These are phyloP conservation scores for Cytidiella melzeri DNA, from an alignment of 768 basidiomycete species.

Conservation along the genomic window DNA sequence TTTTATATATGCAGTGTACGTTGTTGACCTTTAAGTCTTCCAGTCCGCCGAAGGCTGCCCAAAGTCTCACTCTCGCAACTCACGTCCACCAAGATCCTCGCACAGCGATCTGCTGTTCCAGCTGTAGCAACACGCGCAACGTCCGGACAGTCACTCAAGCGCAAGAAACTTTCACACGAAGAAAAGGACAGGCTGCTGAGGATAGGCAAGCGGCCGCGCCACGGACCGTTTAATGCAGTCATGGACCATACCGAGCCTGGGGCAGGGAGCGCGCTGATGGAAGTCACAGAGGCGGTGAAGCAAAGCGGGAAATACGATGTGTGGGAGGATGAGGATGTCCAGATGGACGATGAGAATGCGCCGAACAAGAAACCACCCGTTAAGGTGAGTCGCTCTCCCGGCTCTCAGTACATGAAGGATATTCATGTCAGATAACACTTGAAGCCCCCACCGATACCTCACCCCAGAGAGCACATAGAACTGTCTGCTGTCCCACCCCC, in stretches of 20 bases:
- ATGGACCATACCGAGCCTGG: constrained; percentile 64
- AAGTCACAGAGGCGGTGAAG: constrained; percentile 63
- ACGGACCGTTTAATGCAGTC: constrained; percentile 67
- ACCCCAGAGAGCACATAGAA: constrained; percentile 48
- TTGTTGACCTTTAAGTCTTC: background rate
- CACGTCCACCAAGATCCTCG: constrained; percentile 72
- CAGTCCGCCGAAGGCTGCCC: constrained; percentile 57
- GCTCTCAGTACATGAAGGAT: background rate
- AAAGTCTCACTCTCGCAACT: constrained; percentile 48
- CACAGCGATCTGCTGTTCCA: constrained; percentile 83
- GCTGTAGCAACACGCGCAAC: constrained; percentile 63
- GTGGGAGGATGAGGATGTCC: constrained; percentile 38
- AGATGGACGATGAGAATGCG: constrained; percentile 32
- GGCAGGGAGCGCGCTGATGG: constrained; percentile 57
- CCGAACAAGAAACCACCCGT: constrained; percentile 31
- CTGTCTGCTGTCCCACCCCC: constrained; percentile 65
- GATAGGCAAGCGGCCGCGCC: constrained; percentile 66
- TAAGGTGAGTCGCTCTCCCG: constrained; percentile 41
- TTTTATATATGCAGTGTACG: background rate
- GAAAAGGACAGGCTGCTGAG: constrained; percentile 73
- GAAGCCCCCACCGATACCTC: constrained; percentile 43
- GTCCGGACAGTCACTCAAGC: constrained; percentile 29
- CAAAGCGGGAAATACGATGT: constrained; percentile 62
- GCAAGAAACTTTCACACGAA: constrained; percentile 47
- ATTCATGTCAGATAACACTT: background rate